Evolutionary conservation across 2,329 filamentous ascomycete genomes (phyloP), one percentile per base, ranked within the genome.

Genomic region (Claviceps purpurea): DNA sequence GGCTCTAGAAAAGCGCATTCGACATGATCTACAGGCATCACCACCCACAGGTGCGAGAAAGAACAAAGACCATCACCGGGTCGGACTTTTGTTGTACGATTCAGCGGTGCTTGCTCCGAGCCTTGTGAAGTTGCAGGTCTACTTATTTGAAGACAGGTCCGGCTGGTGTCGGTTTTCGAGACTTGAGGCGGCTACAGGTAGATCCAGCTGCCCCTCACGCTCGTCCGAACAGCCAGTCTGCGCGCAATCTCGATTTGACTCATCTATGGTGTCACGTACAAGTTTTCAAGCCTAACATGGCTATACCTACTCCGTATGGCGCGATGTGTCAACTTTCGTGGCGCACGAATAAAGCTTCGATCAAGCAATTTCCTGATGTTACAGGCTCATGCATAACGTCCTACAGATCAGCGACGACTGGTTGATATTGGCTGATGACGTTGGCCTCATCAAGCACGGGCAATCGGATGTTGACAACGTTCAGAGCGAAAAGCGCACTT

Each of bases 281-380:
- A 0, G 74, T 74, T 54, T 84, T 82, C 54, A 60, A 54, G 0
- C 56, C 62, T 1, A 59, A 60, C 0, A 68, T 77, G 10, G 52
- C 59, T 0, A 72, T 90, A 3, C 75, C 78, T 0, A 66, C 72
- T 0, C 85, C 85, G 0, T 93, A 89, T 62, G 70, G 81, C 56
- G 76, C 20, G 87, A 87, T 0, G 76, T 75, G 0, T 74, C 76
- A 16, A 91, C 84, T 61, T 86, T 74, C 54, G 73, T 89, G 10
- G 78, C 74, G 0, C 70, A 73, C 47, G 44, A 50, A 20, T n/a
- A 52, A 20, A n/a, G 24, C 2, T 24, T 42, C 8, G 51, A 34
- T 34, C 26, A 10, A 41, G 42, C 20, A n/a, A 45, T 18, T 5
- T 11, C 16, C n/a, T 50, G 22, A 13, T n/a, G 2, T 65, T 4